A percentile compares a stretch with the other conserved stretches of the same genome.
Evolutionary conservation across 805 yeast genomes (phyloP).

Genomic region (Brettanomyces bruxellensis): DNA sequence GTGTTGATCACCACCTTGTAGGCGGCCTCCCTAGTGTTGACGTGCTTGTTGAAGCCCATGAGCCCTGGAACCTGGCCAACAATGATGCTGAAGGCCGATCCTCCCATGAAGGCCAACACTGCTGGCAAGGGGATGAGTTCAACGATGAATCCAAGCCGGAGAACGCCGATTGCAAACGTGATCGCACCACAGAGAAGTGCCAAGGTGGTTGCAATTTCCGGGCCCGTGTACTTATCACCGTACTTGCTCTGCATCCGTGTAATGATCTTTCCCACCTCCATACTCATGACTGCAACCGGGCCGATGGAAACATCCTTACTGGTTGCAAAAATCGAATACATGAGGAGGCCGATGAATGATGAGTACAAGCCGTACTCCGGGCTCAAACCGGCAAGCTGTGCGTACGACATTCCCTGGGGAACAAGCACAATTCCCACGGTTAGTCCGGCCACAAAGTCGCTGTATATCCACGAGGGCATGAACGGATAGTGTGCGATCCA

Average conservation of each 20-base stretch:
- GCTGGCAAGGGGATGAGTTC: slow-evolving; percentile 89
- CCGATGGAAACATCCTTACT: slow-evolving; percentile 94
- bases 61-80: slow-evolving; percentile 81
- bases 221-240: slow-evolving; percentile 37
- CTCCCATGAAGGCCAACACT: slow-evolving; percentile 90
- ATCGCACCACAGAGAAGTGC: slow-evolving; percentile 81
- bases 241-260: slow-evolving; percentile 45
- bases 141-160: slow-evolving; percentile 79
- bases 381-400: slow-evolving; percentile 70
- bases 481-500: slow-evolving; percentile 83
- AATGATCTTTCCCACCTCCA: slow-evolving; percentile 74
- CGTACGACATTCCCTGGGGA: slow-evolving; percentile 95
- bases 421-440: slow-evolving; percentile 91
- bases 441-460: slow-evolving; percentile 85
- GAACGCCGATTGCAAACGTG: slow-evolving; percentile 71
- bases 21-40: slow-evolving; percentile 67
- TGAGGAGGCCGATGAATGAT: slow-evolving; percentile 82
- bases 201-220: slow-evolving; percentile 71
- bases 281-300: slow-evolving; percentile 94
- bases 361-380: slow-evolving; percentile 88
- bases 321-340: slow-evolving; percentile 87
- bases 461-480: slow-evolving; percentile 53
- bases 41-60: slow-evolving; percentile 60
- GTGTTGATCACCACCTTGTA: slow-evolving; percentile 63
- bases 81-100: slow-evolving; percentile 79